A percentile compares a stretch with the other conserved stretches of the same genome.
These are phyloP conservation scores for Boletus rex-veris DNA, from an alignment of 768 basidiomycete genomes.

Conservation along the genomic window DNA sequence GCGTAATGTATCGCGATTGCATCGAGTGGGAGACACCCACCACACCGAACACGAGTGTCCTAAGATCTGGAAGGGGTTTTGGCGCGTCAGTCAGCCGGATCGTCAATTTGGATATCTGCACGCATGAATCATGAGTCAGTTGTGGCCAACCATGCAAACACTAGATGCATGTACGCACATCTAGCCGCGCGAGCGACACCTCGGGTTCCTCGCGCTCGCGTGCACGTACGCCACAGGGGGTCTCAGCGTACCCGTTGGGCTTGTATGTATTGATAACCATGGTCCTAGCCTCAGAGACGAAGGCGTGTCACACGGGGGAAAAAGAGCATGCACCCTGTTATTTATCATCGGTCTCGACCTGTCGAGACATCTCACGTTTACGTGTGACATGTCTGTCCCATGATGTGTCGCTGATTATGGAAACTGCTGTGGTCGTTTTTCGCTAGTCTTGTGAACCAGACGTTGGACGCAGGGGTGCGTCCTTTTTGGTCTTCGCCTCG, in stretches of 20 bases:
- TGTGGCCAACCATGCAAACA: no score
- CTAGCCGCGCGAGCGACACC: conserved; percentile 3
- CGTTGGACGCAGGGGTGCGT: no score
- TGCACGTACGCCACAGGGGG: background rate
- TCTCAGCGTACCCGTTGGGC: background rate
- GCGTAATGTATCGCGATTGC: no score
- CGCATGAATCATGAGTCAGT: background rate
- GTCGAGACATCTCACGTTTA: background rate
- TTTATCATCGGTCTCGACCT: background rate
- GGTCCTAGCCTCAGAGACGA: no score
- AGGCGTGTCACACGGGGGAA: no score
- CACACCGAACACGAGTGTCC: conserved; percentile 54
- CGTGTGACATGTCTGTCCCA: background rate
- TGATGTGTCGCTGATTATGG: no score
- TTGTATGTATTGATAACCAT: background rate
- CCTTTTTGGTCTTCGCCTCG: no score
- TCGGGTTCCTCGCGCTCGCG: background rate
- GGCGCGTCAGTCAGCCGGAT: conserved; percentile 44
- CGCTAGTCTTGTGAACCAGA: no score
- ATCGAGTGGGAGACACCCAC: conserved; percentile 27
- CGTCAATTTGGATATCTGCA: conserved; percentile 39
- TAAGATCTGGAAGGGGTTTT: conserved; percentile 49
- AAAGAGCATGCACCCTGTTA: no score
- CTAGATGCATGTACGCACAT: conserved; percentile 14
- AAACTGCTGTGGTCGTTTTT: no score